Base-by-base conservation (phyloP, 179 eudicot species). In the Dionaea muscipula region DNA sequence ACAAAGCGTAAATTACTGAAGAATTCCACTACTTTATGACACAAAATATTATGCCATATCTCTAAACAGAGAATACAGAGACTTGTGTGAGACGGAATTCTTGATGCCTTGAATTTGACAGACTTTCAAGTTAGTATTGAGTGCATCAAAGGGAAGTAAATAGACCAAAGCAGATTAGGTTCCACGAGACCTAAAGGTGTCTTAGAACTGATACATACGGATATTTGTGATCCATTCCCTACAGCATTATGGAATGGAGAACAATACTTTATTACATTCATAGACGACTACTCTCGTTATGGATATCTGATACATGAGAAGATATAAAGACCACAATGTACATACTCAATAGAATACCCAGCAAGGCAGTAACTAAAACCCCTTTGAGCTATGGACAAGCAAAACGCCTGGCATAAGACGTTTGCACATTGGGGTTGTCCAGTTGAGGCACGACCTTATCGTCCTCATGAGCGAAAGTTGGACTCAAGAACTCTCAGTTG, bases 341-440 rank as follows among this genome's bases (percentile, higher is more conserved):
- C 13, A 7, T 19, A 18, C 18, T 45, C 3, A 45, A 40, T 40
- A 45, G 3, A 38, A 21, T 45, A 13, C 49, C 56, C 3, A 52
- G 23, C 28, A 52, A 28, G 24, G 15, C 17, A 16, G 23, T n/a
- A 26, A 18, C 22, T 16, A 33, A 52, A 20, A 31, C 56, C 7
- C 21, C 56, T 16, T 52, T 52, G 56, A 52, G 18, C 23, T 52
- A 18, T 52, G 56, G 40, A 52, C 49, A 4, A 10, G 25, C 7
- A 52, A 36, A 21, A 52, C 27, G 28, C 40, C 56, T 8, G 28
- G 39, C 17, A 17, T 52, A 52, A 31, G 24, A 22, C 56, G 28
- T 24, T 14, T 52, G 4, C 56, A 35, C 28, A 36, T 31, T 52
- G 56, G 56, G 24, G 56, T n/a, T n/a, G n/a, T n/a, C n/a, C n/a